Base-by-base conservation (phyloP, 768 basidiomycete genomes). In the Stropharia rugosoannulata region DNA sequence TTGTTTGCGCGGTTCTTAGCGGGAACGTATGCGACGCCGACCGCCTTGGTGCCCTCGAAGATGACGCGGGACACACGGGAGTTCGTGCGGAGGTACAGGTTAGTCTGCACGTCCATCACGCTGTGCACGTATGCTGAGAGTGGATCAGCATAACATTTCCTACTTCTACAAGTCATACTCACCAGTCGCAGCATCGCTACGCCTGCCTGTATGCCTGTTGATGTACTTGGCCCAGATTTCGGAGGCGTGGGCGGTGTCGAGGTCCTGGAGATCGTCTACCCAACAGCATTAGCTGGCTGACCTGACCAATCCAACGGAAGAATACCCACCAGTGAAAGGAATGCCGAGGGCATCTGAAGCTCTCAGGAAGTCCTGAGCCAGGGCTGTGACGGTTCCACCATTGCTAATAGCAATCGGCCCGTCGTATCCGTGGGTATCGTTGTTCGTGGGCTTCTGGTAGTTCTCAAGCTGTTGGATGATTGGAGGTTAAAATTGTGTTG, bases 151-250 rank as follows among this genome's bases (percentile, higher is more conserved):
- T 22, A 18, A 58, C 19, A 9, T 19, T 45, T 16, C 19, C 36
- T 10, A 16, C 29, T 18, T 37, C 25, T 13, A 12, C 18, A 29
- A n/a, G 15, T 47, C 46, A 6, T 13, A 58, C 66, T 35, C 63
- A 82, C 83, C 85, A 43, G 85, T 85, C 2, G 86, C 85, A 46
- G 86, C 86, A 60, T 89, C 87, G 57, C 84, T 86, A 49, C 86
- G 83, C 58, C 87, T 75, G 56, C 87, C 87, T 36, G 85, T 88
- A 64, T 86, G 81, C 61, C 84, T 78, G 69, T 87, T 87, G 76
- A 89, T 86, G 64, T 87, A 89, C 66, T 89, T 88, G 48, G 86
- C 86, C 86, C 86, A 87, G 54, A 87, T 84, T 67, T 87, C 87
- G 52, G 86, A 79, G 19, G 74, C 85, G 60, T 87, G 82, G 27